Evolutionary conservation across 768 basidiomycete species (phyloP).

Genomic region (Tulasnella sp.): DNA sequence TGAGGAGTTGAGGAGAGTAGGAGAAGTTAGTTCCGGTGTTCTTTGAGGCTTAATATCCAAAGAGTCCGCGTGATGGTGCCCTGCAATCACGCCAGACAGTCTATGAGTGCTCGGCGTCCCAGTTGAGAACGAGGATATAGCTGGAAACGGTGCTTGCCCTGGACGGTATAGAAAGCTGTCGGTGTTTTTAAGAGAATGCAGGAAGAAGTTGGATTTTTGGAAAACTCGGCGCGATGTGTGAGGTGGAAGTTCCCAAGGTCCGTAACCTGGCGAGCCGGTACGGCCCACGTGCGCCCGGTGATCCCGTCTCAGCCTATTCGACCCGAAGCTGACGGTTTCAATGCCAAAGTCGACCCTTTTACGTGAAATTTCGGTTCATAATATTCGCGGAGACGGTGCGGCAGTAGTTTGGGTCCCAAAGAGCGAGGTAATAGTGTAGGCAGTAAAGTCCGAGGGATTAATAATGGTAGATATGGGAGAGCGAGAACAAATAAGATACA

Average conservation of each 20-base stretch:
- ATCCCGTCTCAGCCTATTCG: neutral
- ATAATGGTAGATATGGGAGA: neutral
- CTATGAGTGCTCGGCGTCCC: neutral
- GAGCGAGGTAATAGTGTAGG: neutral
- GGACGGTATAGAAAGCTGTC: neutral
- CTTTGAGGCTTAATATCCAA: slow-evolving; percentile 4
- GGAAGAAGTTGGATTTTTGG: neutral
- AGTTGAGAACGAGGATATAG: neutral
- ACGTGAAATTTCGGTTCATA: neutral
- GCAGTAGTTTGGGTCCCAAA: too few species aligned
- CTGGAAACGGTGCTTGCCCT: slow-evolving; percentile 1
- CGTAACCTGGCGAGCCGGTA: slow-evolving; percentile 1
- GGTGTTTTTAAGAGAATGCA: neutral
- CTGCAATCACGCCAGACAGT: neutral
- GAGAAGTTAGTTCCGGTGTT: neutral
- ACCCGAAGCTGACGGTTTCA: neutral
- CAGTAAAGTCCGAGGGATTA: neutral
- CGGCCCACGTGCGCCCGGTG: neutral
- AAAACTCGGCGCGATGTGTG: neutral
- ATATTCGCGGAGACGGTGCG: too few species aligned
- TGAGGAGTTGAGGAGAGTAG: neutral
- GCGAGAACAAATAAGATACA: neutral
- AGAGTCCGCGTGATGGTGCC: neutral
- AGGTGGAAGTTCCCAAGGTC: slow-evolving; percentile 1
- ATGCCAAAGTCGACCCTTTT: neutral